Evolutionary conservation across 768 basidiomycete species (phyloP), one percentile per base, ranked within the genome.

Genomic region (Podaxis carcinomalis): DNA sequence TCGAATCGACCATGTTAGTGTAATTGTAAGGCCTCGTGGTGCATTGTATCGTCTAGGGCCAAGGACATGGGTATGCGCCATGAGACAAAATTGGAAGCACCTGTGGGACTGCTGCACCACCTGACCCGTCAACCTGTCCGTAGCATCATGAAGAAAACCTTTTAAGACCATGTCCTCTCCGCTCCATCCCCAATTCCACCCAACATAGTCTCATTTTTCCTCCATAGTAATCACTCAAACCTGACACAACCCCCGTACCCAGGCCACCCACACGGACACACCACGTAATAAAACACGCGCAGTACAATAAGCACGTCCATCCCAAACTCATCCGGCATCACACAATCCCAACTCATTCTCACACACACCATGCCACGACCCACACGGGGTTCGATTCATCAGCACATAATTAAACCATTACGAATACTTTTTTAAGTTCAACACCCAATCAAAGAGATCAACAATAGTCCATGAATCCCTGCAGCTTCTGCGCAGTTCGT

Each of bases 381-480:
- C 19, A 16, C 16, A 23, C 23, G 23, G 19, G 7, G 19, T 9
- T 32, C 32, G 32, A 49, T 32, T 57, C 40, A 28, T 60, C 32
- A 60, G 19, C n/a, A 23, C 27, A 39, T 49, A 23, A 37, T 54
- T 36, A 49, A 40, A 37, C 46, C 46, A 44, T 61, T 50, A 61
- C 35, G 52, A 42, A 19, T 39, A 39, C 32, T 49, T 35, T 44
- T 59, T 35, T 59, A 55, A 53, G 35, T 55, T 54, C 37, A 40
- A 54, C 37, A 54, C 37, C 51, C 51, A 42, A 35, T 19, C 23
- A 42, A 14, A 21, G 35, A 55, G 44, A 61, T 60, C 52, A 83
- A 62, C 78, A 78, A 70, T 86, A 87, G 67, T 92, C 89, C 54
- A 90, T 75, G 70, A 89, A 91, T 0, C 75, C 79, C 72, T 92